phyloP scores from a whole-genome alignment of 495 filamentous ascomycete species.

The Tirmania nivea region DNA sequence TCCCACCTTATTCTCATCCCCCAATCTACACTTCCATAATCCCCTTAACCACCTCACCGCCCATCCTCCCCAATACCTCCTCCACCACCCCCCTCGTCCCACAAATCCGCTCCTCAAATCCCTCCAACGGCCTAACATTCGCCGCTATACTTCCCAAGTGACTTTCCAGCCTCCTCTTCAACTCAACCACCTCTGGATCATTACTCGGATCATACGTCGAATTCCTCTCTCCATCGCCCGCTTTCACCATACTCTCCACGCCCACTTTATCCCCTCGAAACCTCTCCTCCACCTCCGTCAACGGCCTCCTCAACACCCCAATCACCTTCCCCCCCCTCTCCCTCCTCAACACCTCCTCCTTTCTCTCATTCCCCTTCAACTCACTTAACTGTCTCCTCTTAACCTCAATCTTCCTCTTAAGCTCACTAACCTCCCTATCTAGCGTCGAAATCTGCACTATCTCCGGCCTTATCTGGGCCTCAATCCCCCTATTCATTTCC shows the following conservation, averaged over 20 bases:
- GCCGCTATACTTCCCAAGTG: not conserved
- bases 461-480: not conserved
- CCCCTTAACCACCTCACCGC: slow-evolving; percentile 17
- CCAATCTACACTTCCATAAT: slow-evolving; percentile 17
- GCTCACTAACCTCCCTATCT: not conserved
- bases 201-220: not conserved
- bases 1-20: slow-evolving; percentile 17
- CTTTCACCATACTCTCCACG: too few relatives aligned
- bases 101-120: not conserved
- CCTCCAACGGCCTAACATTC: not conserved
- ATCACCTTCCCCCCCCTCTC: not conserved
- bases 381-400: not conserved
- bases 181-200: not conserved
- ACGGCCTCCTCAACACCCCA: too few relatives aligned
- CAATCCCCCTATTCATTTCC: not conserved
- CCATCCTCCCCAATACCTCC: not conserved
- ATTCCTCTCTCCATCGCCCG: too few relatives aligned
- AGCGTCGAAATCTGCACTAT: not conserved
- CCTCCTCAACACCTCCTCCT: not conserved
- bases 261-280: too few relatives aligned
- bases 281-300: too few relatives aligned
- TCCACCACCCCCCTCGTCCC: not conserved
- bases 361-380: not conserved
- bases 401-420: not conserved
- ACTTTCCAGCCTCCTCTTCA: not conserved